These are phyloP conservation scores for Adansonia rubrostipa DNA, from an alignment of 441 rosid genomes.

Conservation along the genomic window DNA sequence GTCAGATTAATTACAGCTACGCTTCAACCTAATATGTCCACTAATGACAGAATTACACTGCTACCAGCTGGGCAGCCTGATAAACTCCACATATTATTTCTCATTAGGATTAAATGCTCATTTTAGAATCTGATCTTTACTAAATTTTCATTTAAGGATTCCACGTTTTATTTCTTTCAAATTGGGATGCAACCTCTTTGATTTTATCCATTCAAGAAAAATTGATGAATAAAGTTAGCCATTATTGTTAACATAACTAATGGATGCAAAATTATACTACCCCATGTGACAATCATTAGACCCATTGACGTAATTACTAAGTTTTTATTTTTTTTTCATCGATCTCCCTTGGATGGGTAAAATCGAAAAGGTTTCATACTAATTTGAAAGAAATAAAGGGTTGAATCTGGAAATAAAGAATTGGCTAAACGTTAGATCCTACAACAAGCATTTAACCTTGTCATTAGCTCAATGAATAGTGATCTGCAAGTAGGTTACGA, in stretches of 20 bases:
- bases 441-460: not conserved
- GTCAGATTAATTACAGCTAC: not conserved
- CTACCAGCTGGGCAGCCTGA: not conserved
- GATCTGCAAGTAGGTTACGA: not conserved
- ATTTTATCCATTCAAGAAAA: not conserved
- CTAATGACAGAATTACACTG: too few relatives aligned
- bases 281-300: not conserved
- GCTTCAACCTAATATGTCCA: constrained; percentile 1
- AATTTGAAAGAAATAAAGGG: not conserved
- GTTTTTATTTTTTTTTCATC: not conserved
- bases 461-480: not conserved
- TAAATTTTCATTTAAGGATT: not conserved
- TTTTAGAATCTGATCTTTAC: not conserved
- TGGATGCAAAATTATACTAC: not conserved
- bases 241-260: not conserved
- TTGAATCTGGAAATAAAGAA: not conserved
- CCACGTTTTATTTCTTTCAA: not conserved
- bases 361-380: not conserved
- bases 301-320: not conserved
- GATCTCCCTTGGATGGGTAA: not conserved
- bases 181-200: not conserved
- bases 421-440: not conserved
- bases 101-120: not conserved
- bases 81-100: not conserved
- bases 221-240: not conserved